phyloP scores from a whole-genome alignment of 2,329 filamentous ascomycete genomes.

The Colletotrichum plurivorum region DNA sequence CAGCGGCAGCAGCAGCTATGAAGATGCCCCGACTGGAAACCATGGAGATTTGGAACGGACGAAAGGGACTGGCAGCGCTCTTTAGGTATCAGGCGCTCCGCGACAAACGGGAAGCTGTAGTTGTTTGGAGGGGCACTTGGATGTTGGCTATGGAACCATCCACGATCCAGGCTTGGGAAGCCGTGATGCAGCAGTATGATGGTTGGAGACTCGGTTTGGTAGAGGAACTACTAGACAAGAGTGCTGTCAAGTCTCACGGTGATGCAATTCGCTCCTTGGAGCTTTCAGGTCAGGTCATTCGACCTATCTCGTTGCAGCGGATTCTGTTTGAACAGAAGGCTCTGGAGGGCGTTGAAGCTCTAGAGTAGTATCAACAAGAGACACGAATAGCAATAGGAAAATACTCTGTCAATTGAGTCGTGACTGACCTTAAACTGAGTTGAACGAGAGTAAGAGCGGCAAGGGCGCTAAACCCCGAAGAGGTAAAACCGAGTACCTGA shows the following conservation, averaged over 20 bases:
- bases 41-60: constrained; percentile 54
- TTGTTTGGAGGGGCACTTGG: constrained; percentile 49
- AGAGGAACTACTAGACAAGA: constrained; percentile 44
- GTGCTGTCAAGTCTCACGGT: constrained; percentile 48
- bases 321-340: constrained; percentile 48
- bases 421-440: too few species aligned
- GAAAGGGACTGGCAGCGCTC: constrained; percentile 48
- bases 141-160: constrained; percentile 44
- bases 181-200: constrained; percentile 43
- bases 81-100: constrained; percentile 47
- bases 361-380: too few species aligned
- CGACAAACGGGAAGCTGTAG: constrained; percentile 39
- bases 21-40: constrained; percentile 51
- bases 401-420: too few species aligned
- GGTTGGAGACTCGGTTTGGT: constrained; percentile 41
- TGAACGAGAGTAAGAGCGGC: too few species aligned
- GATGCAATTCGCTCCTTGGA: constrained; percentile 49
- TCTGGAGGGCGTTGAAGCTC: constrained; percentile 39
- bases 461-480: too few species aligned
- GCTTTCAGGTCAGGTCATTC: constrained; percentile 48
- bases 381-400: too few species aligned
- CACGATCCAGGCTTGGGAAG: constrained; percentile 47
- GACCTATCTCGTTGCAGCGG: constrained; percentile 51
- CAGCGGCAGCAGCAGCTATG: constrained; percentile 45
- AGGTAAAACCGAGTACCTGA: neutral